Base-by-base conservation (phyloP, 2,329 filamentous ascomycete species). In the Scytalidium sp. region DNA sequence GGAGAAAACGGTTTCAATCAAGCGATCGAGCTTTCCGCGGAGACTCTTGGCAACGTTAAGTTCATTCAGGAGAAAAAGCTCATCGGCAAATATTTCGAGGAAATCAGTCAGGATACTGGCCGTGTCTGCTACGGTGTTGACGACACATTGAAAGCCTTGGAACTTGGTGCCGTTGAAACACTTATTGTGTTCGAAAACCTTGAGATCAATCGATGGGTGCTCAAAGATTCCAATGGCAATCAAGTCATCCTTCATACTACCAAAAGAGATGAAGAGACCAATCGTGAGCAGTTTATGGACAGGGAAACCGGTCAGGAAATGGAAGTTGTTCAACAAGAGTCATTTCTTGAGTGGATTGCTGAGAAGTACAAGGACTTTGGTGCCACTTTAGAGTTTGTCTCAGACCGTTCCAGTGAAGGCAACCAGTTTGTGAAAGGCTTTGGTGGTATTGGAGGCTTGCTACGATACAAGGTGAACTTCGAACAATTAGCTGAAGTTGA, bases 21-120 rank as follows among this genome's bases (percentile, higher is more conserved):
- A 76, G 94, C 94, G 53, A 99, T 99, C 57, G 94, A 99, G 68
- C 74, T 99, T 64, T 87, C 94, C 21, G 83, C 91, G 7, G 95
- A 99, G 78, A 99, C 94, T 7, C 82, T 99, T 43, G 89, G 92
- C 73, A 99, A 97, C 68, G 94, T 99, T 81, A 99, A 99, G 76
- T 99, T 99, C 71, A 97, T 99, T 70, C 94, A 99, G 74, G 94
- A 99, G 81, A 99, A 99, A 87, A 99, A 97, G 78, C 84, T 99
- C 56, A 99, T 99, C 66, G 93, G 93, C 70, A 91, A 89, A 69
- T 99, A 99, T 79, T 99, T 99, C 64, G 92, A 99, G 70, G 93
- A 99, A 74, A 97, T 99, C 66, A 96, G 90, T 70, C 91, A 96
- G 73, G 94, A 99, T 67, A 96, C 88, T 46, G 94, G 94, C 61